phyloP scores from a whole-genome alignment of 345 rosid genomes.

The Salix purpurea region DNA sequence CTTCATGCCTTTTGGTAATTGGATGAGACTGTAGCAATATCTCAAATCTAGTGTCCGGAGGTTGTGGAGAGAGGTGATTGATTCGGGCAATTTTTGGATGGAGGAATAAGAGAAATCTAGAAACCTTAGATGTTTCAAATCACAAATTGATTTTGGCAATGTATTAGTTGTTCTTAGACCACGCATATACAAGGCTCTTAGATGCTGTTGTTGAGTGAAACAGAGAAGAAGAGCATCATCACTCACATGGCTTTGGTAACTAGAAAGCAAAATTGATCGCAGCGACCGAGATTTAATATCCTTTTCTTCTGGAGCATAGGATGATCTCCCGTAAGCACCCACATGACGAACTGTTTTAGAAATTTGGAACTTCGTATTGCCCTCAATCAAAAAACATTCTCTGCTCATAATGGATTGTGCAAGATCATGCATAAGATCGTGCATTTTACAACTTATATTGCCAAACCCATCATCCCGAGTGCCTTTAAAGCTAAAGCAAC shows the following conservation, averaged over 20 bases:
- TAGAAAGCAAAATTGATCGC: background rate
- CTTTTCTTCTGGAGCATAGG: background rate
- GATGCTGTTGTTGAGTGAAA: background rate
- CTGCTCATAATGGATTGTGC: conserved; percentile 2
- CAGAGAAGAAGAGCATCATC: no score
- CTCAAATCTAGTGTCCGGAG: conserved; percentile 14
- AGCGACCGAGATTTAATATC: background rate
- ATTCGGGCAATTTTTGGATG: conserved; percentile 10
- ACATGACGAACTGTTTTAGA: background rate
- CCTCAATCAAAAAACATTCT: background rate
- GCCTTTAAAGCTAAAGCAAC: conserved; percentile 11
- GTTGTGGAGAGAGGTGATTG: conserved; percentile 8
- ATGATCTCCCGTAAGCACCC: background rate
- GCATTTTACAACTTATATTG: conserved; percentile 13
- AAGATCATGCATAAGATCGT: conserved; percentile 22
- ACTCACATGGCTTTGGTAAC: rapidly evolving
- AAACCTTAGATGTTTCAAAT: conserved; percentile 18
- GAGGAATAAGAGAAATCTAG: background rate
- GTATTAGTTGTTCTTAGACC: no score
- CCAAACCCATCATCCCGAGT: background rate
- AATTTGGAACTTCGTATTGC: background rate
- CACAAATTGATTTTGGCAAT: background rate
- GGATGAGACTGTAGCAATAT: background rate
- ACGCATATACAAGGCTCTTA: background rate
- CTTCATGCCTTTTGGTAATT: background rate